These are phyloP conservation scores for Lactarius quietus DNA, from an alignment of 768 basidiomycete genomes.

Conservation along the genomic window DNA sequence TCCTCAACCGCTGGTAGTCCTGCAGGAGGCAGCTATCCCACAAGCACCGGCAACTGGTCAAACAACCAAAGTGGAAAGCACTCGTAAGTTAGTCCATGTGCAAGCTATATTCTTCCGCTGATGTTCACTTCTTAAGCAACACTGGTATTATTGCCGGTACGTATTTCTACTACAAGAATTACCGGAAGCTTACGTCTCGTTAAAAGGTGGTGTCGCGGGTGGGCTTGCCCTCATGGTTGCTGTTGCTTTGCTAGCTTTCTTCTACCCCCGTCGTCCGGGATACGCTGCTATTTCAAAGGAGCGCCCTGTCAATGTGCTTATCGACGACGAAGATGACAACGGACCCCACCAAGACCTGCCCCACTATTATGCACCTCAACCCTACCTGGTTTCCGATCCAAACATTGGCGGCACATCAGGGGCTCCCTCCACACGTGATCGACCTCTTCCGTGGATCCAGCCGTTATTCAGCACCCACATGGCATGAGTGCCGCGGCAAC, in stretches of 20 bases:
- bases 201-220: constrained; percentile 50
- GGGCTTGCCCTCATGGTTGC: constrained; percentile 48
- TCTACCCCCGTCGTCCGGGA: constrained; percentile 49
- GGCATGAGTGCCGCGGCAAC: constrained; percentile 31
- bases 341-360: constrained; percentile 51
- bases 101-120: neutral
- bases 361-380: constrained; percentile 71
- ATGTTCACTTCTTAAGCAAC: constrained; percentile 5
- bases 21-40: constrained; percentile 70
- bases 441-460: constrained; percentile 22
- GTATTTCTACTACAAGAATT: neutral
- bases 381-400: constrained; percentile 67
- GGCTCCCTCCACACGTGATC: constrained; percentile 30
- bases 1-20: constrained; percentile 75
- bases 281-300: constrained; percentile 44
- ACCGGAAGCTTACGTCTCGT: neutral
- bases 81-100: constrained; percentile 13
- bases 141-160: constrained; percentile 19
- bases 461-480: constrained; percentile 24
- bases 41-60: constrained; percentile 42
- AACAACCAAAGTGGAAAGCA: constrained; percentile 27
- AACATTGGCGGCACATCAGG: constrained; percentile 42
- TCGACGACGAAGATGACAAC: constrained; percentile 48
- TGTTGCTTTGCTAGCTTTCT: constrained; percentile 40
- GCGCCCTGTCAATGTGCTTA: constrained; percentile 64